Percentiles rank a stretch among this genome's conserved stretches.
These are phyloP conservation scores for Colletotrichum sojae DNA, from an alignment of 2,329 filamentous ascomycete genomes.

Conservation along the genomic window DNA sequence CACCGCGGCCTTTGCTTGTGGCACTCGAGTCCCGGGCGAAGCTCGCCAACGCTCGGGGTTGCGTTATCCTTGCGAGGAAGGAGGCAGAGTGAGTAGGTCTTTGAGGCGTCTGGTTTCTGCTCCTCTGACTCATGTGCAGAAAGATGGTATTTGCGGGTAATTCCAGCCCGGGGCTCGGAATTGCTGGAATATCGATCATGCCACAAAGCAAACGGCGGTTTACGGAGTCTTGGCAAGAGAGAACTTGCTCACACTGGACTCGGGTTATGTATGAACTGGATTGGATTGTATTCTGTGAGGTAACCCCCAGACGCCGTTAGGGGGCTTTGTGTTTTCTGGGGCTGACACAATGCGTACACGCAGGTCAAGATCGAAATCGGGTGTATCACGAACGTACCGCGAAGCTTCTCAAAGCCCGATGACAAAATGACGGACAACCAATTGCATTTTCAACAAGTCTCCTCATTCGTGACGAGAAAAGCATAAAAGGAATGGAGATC, in stretches of 20 bases:
- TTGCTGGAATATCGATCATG: neutral
- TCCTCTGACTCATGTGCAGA: neutral
- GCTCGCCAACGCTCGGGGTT: conserved; percentile 19
- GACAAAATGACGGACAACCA: neutral
- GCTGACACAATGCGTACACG: neutral
- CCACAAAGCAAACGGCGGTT: conserved; percentile 12
- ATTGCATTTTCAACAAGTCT: neutral
- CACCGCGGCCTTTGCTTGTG: conserved; percentile 34
- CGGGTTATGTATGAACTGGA: neutral
- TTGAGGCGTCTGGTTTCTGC: neutral
- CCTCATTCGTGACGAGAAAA: neutral
- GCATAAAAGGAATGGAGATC: conserved; percentile 19
- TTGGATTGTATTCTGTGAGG: no score
- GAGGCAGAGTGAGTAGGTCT: neutral
- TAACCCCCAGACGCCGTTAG: conserved; percentile 13
- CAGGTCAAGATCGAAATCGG: neutral
- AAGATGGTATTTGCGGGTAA: no score
- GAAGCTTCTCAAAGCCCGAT: conserved; percentile 24
- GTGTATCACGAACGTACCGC: neutral
- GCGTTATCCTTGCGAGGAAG: no score
- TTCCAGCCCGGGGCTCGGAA: neutral
- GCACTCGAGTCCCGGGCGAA: conserved; percentile 24
- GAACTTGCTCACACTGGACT: neutral
- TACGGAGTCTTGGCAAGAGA: neutral
- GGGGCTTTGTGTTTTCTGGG: neutral